phyloP scores from a whole-genome alignment of 139 green algal species.

The Micromonas commoda region DNA sequence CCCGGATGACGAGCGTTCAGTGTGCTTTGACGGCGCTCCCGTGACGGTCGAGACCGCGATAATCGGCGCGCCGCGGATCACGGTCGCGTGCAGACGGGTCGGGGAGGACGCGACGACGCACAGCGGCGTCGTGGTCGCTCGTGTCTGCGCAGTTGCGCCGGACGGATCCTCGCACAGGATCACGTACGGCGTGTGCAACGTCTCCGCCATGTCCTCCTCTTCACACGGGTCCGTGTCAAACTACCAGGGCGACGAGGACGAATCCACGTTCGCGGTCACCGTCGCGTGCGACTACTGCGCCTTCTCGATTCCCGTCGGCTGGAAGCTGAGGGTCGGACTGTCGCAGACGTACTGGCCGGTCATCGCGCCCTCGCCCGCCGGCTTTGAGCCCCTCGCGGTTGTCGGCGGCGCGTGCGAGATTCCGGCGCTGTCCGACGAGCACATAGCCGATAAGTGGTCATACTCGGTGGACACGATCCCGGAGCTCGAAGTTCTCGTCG shows the following conservation, averaged over 20 bases:
- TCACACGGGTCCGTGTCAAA: too few species aligned
- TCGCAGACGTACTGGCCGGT: slow-evolving; percentile 29
- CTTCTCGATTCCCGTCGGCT: slow-evolving; percentile 9
- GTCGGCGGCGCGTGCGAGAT: not conserved
- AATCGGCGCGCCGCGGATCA: not conserved
- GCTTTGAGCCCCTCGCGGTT: not conserved
- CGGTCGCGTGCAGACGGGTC: not conserved
- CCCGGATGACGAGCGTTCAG: slow-evolving; percentile 10
- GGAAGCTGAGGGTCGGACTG: slow-evolving; percentile 14
- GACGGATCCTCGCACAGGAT: slow-evolving; percentile 8
- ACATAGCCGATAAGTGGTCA: not conserved
- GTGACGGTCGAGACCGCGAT: not conserved
- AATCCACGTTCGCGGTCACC: not conserved
- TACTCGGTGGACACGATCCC: not conserved
- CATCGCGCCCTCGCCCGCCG: not conserved
- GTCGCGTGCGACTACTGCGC: slow-evolving; percentile 20
- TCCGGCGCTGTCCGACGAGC: not conserved
- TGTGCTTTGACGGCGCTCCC: slow-evolving; percentile 16
- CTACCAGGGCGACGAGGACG: too few species aligned
- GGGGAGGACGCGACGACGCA: not conserved
- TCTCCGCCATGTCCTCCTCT: not conserved
- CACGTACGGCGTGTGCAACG: slow-evolving; percentile 24
- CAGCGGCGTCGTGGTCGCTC: slow-evolving; percentile 2
- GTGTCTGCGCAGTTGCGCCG: slow-evolving; percentile 30
- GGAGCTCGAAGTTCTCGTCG: not conserved